phyloP scores from a whole-genome alignment of 2,329 filamentous ascomycete genomes.

The Alternaria ventricosa region DNA sequence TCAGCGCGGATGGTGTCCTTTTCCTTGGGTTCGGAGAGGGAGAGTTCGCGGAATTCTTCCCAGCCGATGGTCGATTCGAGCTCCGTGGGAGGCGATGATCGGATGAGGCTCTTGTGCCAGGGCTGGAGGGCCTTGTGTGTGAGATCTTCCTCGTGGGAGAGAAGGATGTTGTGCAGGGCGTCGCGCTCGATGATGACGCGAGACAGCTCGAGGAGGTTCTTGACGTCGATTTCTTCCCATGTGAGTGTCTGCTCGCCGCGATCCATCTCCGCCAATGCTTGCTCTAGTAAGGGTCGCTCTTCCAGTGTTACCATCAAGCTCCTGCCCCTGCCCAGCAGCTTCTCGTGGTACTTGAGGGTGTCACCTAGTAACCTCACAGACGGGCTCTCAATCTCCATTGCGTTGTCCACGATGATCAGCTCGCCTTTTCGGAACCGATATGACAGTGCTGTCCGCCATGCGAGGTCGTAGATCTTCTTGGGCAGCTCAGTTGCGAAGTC shows the following conservation, averaged over 20 bases:
- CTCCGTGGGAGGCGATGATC: slow-evolving; percentile 22
- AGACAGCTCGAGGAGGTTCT: slow-evolving; percentile 86
- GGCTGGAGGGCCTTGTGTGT: slow-evolving; percentile 29
- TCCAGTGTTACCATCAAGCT: slow-evolving; percentile 41
- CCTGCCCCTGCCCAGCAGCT: slow-evolving; percentile 40
- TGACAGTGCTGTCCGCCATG: slow-evolving; percentile 91
- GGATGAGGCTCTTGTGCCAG: slow-evolving; percentile 29
- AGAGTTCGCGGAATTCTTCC: slow-evolving; percentile 35
- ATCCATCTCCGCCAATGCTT: slow-evolving; percentile 69
- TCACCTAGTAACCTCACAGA: slow-evolving; percentile 68
- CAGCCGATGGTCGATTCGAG: slow-evolving; percentile 36
- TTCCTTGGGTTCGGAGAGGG: slow-evolving; percentile 25
- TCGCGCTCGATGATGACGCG: slow-evolving; percentile 85
- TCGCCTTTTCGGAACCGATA: slow-evolving; percentile 90
- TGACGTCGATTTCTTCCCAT: slow-evolving; percentile 87
- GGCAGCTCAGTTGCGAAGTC: slow-evolving; percentile 87
- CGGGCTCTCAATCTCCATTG: slow-evolving; percentile 72
- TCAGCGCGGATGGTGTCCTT: slow-evolving; percentile 29
- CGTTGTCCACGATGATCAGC: slow-evolving; percentile 82
- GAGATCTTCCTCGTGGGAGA: slow-evolving; percentile 37
- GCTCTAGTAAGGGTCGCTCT: slow-evolving; percentile 62
- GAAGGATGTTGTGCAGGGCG: slow-evolving; percentile 77
- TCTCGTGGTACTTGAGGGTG: slow-evolving; percentile 73
- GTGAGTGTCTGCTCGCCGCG: slow-evolving; percentile 73
- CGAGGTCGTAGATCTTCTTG: slow-evolving; percentile 91